Conservation (phyloP, 495 filamentous ascomycete species). For the Hypoxylon fuscum region DNA sequence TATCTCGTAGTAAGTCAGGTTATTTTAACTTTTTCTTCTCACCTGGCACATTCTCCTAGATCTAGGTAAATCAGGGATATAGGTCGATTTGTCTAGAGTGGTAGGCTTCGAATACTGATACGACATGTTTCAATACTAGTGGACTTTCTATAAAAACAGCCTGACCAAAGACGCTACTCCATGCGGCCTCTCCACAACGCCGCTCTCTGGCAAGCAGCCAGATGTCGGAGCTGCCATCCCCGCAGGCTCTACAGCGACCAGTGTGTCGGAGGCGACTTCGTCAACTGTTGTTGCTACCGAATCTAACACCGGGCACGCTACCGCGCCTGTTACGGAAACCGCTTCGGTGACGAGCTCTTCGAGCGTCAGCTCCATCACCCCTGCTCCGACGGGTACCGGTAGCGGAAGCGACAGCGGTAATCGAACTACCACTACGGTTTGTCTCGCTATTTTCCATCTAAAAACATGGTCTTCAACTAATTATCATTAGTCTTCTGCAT, state of each 20-base stretch:
- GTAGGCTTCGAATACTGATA: no score
- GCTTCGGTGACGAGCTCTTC: conserved; percentile 1
- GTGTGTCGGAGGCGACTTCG: conserved; percentile 7
- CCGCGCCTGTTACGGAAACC: conserved; percentile 5
- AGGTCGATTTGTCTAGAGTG: no score
- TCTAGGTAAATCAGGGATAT: no score
- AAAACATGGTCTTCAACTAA: not conserved
- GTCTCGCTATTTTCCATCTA: not conserved
- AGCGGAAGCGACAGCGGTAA: conserved; percentile 15
- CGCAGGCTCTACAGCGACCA: conserved; percentile 16
- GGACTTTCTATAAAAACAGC: conserved; percentile 52
- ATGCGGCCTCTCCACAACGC: conserved; percentile 56
- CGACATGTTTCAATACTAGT: no score
- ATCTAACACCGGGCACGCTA: conserved; percentile 10
- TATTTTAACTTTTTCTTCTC: no score
- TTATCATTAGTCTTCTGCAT: conserved; percentile 19
- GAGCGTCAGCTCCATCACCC: not conserved
- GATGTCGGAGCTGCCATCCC: conserved; percentile 37
- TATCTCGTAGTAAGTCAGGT: no score
- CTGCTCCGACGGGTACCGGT: conserved; percentile 12
- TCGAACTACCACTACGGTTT: conserved; percentile 31
- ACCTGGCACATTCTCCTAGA: no score
- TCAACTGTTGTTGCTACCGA: conserved; percentile 5
- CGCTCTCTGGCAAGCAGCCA: conserved; percentile 40
- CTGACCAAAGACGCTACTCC: conserved; percentile 45